Conservation (phyloP, 1,284 basidiomycete genomes). For the Heterobasidion irregulare region DNA sequence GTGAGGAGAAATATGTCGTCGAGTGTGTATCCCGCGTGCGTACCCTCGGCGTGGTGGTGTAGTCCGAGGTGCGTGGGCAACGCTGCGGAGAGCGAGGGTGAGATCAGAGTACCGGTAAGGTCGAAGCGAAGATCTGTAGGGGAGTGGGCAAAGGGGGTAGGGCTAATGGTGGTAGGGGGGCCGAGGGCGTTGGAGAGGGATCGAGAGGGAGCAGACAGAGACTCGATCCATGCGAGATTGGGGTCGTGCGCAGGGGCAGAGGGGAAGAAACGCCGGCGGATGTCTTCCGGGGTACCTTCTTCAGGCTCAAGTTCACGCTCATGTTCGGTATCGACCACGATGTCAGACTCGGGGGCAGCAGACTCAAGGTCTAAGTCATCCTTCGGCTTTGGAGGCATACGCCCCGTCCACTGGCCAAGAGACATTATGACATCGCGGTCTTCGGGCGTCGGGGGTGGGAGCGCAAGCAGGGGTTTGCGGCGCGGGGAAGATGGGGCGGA, state of each 20-base stretch:
- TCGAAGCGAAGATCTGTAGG: slow-evolving; percentile 52
- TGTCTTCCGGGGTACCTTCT: slow-evolving; percentile 75
- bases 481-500: slow-evolving; percentile 66
- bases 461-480: slow-evolving; percentile 18
- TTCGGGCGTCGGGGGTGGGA: slow-evolving; percentile 43
- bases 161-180: background rate
- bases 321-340: background rate
- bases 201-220: slow-evolving; percentile 16
- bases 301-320: slow-evolving; percentile 31
- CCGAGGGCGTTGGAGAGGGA: slow-evolving; percentile 16
- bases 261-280: slow-evolving; percentile 82
- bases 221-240: slow-evolving; percentile 69
- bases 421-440: slow-evolving; percentile 32
- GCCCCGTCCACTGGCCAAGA: slow-evolving; percentile 37
- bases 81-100: slow-evolving; percentile 35
- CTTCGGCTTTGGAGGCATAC: background rate
- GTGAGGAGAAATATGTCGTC: slow-evolving; percentile 82
- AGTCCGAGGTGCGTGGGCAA: slow-evolving; percentile 81
- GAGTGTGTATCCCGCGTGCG: slow-evolving; percentile 81
- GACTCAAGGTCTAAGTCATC: background rate
- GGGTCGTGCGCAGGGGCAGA: slow-evolving; percentile 59
- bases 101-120: slow-evolving; percentile 60
- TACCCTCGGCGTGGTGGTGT: slow-evolving; percentile 83
- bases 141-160: background rate
- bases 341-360: background rate